Evolutionary conservation across 176 grass and related monocot species (phyloP).

Genomic region (Canna indica): DNA sequence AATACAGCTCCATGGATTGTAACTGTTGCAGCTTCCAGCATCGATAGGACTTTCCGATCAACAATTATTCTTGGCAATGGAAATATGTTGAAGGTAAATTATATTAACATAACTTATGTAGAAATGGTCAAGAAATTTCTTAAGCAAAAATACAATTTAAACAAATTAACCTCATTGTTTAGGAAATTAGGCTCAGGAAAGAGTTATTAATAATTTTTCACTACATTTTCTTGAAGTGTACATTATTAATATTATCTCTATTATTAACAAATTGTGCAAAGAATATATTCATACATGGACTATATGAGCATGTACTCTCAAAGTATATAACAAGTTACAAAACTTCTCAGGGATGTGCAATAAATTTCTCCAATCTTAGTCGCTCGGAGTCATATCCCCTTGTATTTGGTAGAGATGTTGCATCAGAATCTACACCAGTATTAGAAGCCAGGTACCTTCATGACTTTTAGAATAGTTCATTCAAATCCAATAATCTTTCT

Average conservation of each 20-base stretch:
- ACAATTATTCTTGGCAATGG: conserved; percentile 64
- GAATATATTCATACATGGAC: not conserved
- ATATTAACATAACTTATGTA: not conserved
- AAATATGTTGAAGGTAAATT: conserved; percentile 51
- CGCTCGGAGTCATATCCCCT: conserved; percentile 36
- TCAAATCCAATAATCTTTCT: not conserved
- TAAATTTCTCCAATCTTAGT: conserved; percentile 86
- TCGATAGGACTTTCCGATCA: conserved; percentile 77
- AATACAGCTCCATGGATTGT: conserved; percentile 87
- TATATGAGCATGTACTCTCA: not conserved
- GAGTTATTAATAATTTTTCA: no score
- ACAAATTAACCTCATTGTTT: no score
- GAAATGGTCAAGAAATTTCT: not conserved
- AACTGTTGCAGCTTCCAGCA: conserved; percentile 79
- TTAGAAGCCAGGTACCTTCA: conserved; percentile 93
- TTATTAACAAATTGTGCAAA: not conserved
- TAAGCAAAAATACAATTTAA: no score
- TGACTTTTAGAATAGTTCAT: no score
- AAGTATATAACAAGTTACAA: not conserved
- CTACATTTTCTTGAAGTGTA: no score
- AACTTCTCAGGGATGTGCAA: conserved; percentile 40
- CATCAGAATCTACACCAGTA: conserved; percentile 43
- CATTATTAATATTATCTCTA: no score
- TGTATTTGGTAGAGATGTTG: conserved; percentile 43
- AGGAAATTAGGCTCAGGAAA: not conserved